Conservation (phyloP, 208 protist genomes). For the Balamuthia mandrillaris region DNA sequence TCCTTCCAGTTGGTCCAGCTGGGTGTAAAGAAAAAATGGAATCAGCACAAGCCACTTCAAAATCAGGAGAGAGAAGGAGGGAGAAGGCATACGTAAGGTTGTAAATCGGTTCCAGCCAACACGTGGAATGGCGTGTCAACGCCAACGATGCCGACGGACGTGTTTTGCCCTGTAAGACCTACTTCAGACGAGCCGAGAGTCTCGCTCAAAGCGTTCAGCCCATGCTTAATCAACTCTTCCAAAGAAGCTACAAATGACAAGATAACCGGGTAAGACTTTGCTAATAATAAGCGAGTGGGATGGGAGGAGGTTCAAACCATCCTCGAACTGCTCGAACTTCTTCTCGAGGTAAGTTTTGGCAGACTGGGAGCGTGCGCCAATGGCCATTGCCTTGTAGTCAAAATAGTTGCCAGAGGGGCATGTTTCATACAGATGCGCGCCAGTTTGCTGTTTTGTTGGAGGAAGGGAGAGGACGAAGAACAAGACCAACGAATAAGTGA, state of each 20-base stretch:
- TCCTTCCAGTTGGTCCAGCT: no score
- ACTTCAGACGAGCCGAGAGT: slow-evolving; percentile 67
- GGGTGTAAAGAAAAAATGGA: no score
- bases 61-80: not conserved
- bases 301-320: slow-evolving; percentile 52
- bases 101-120: not conserved
- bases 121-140: not conserved
- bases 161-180: not conserved
- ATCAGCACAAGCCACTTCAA: not conserved
- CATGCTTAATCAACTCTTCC: slow-evolving; percentile 87
- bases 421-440: slow-evolving; percentile 92
- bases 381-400: slow-evolving; percentile 96
- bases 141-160: slow-evolving; percentile 18
- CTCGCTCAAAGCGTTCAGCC: slow-evolving; percentile 85
- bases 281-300: not conserved
- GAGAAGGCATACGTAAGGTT: slow-evolving; percentile 1
- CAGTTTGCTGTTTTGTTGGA: slow-evolving; percentile 70
- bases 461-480: not conserved
- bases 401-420: slow-evolving; percentile 95
- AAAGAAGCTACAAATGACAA: slow-evolving; percentile 11
- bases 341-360: slow-evolving; percentile 98
- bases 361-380: slow-evolving; percentile 96
- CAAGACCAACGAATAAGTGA: not conserved
- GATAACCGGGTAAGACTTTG: no score
- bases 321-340: slow-evolving; percentile 87